Base-by-base conservation (phyloP, 2,329 filamentous ascomycete genomes). In the Fusarium sp. region DNA sequence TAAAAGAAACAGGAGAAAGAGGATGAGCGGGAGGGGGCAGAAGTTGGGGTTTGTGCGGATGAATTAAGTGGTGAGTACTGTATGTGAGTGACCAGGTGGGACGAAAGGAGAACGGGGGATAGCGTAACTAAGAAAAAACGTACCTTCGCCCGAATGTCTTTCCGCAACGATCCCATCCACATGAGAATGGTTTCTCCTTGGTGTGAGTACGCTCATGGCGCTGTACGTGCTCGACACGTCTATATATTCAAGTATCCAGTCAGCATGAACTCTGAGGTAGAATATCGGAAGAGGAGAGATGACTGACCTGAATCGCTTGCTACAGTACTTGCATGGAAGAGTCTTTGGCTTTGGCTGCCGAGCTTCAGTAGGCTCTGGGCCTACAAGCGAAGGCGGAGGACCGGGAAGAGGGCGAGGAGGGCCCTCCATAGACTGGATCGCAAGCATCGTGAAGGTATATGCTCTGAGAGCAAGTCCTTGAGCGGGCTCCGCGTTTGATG, bases 151-250 rank as follows among this genome's bases (percentile, higher is more conserved):
- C 86, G 78, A 89, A 89, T 3, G 83, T 87, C 78, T 88, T 88
- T 48, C 87, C 86, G 77, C 87, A 89, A 41, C 84, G 82, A 73
- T 83, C 82, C 84, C 86, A 88, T 65, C 73, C 80, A 71, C 87
- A 89, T 50, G 84, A 82, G 74, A 89, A 89, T 10, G 87, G 87
- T 76, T 89, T 89, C 78, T 89, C 87, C 73, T 89, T 89, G 70
- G 87, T 89, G 77, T 89, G 87, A 33, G 86, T 88, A 66, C 87
- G 83, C 76, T 88, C 86, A 75, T 89, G 87, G 74, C 87, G 82
- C 76, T 89, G 86, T 53, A 89, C 85, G 77, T 89, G 87, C 76
- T 89, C 87, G 70, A 89, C 86, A 72, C 87, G 86, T 76, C 87
- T 88, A 78, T 70, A 75, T 59, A 68, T 33, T 44, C 33, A 41